These are phyloP conservation scores for Miscanthus lutarioriparius DNA, from an alignment of 176 grass and related monocot genomes.

Conservation along the genomic window DNA sequence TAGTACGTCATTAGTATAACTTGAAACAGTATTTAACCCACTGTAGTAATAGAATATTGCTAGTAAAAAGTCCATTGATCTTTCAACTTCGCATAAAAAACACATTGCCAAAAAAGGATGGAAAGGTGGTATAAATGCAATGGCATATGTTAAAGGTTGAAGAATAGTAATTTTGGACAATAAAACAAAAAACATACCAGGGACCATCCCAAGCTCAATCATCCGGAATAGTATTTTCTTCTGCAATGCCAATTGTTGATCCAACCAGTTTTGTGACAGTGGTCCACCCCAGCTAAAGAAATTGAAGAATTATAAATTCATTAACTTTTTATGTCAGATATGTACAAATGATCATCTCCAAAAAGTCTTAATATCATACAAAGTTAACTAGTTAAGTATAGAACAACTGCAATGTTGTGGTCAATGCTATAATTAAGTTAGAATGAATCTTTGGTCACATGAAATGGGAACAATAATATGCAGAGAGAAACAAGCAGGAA, in stretches of 20 bases:
- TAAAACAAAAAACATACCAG: constrained; percentile 59
- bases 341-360: neutral
- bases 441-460: neutral
- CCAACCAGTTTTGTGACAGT: constrained; percentile 84
- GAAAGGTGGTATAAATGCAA: constrained; percentile 3
- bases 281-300: constrained; percentile 92
- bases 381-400: neutral
- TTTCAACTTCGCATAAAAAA: constrained; percentile 11
- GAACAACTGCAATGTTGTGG: constrained; percentile 2
- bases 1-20: constrained; percentile 33
- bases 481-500: constrained; percentile 15
- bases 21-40: neutral
- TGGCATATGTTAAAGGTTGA: neutral
- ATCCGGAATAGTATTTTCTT: constrained; percentile 77
- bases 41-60: constrained; percentile 19
- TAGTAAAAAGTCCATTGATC: constrained; percentile 24
- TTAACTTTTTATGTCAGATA: neutral
- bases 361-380: constrained; percentile 20
- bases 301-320: neutral
- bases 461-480: neutral
- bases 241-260: constrained; percentile 75
- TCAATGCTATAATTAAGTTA: neutral
- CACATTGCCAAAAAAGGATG: neutral
- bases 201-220: constrained; percentile 90
- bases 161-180: neutral